phyloP scores from a whole-genome alignment of 371 early-diverging fungal species.

The Spiromyces aspiralis region DNA sequence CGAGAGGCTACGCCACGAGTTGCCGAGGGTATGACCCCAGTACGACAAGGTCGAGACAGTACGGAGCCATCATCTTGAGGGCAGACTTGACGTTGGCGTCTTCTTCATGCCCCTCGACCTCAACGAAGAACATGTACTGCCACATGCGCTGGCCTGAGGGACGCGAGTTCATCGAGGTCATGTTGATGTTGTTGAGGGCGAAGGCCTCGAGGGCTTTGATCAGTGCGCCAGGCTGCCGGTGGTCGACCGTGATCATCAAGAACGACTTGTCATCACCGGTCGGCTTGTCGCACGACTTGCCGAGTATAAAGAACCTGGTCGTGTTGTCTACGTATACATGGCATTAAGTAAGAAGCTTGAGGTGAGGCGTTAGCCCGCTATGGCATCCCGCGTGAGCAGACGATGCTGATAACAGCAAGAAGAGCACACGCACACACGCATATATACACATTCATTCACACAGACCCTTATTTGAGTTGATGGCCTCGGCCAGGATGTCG shows the following conservation, averaged over 20 bases:
- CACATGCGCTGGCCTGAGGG: constrained; percentile 67
- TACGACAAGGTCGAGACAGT: constrained; percentile 54
- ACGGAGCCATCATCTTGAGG: constrained; percentile 42
- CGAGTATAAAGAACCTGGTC: constrained; percentile 81
- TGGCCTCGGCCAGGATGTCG: constrained; percentile 45
- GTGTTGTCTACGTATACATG: too few species aligned
- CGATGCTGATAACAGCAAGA: too few species aligned
- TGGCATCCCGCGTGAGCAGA: too few species aligned
- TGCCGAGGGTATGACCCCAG: constrained; percentile 75
- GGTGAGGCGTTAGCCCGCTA: too few species aligned
- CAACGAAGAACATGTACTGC: constrained; percentile 88
- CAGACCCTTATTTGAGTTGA: constrained; percentile 9
- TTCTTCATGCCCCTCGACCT: constrained; percentile 62
- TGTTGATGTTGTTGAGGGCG: constrained; percentile 60
- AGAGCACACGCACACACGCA: too few species aligned
- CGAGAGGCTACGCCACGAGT: too few species aligned
- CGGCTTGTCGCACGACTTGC: constrained; percentile 48
- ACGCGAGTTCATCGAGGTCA: constrained; percentile 83
- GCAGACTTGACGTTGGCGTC: constrained; percentile 44
- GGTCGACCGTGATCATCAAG: constrained; percentile 72
- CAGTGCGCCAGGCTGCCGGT: constrained; percentile 76
- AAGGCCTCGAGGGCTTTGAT: constrained; percentile 72
- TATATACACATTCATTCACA: too few species aligned
- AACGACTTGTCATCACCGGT: constrained; percentile 64
- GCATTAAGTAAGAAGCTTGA: too few species aligned